These are phyloP conservation scores for Candida maesae DNA, from an alignment of 805 yeast genomes.

Conservation along the genomic window DNA sequence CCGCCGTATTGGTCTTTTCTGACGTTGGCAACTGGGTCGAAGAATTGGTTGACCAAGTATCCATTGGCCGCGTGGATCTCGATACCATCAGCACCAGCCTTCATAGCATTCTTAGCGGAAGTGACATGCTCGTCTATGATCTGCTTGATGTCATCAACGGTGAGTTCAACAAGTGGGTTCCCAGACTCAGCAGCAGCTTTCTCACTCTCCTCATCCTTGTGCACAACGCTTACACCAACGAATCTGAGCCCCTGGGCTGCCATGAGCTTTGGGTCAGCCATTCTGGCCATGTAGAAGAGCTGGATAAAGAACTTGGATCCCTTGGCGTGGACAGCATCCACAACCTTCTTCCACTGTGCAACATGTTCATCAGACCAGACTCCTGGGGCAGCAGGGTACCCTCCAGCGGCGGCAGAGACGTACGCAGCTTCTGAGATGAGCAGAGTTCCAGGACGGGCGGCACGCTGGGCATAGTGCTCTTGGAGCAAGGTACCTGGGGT, in stretches of 20 bases:
- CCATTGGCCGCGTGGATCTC: conserved; percentile 72
- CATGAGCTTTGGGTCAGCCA: conserved; percentile 34
- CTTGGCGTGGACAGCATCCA: conserved; percentile 46
- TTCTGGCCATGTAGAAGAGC: conserved; percentile 46
- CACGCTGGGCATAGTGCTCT: conserved; percentile 52
- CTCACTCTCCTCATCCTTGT: conserved; percentile 31
- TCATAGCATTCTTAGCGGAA: conserved; percentile 38
- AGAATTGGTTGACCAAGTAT: conserved; percentile 52
- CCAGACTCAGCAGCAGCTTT: conserved; percentile 31
- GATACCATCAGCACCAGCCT: conserved; percentile 51
- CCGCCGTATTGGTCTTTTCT: conserved; percentile 54
- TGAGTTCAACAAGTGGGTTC: conserved; percentile 22
- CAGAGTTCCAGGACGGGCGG: conserved; percentile 52
- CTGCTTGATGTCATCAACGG: conserved; percentile 33
- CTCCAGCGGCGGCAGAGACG: conserved; percentile 39
- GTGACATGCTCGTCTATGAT: conserved; percentile 37
- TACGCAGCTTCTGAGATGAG: conserved; percentile 57
- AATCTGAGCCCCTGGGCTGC: conserved; percentile 34
- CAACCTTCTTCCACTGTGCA: conserved; percentile 44
- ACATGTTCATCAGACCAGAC: conserved; percentile 45
- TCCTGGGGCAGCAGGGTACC: conserved; percentile 44
- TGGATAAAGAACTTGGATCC: conserved; percentile 44
- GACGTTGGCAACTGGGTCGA: conserved; percentile 41
- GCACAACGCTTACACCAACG: conserved; percentile 36
- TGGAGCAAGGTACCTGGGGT: too few relatives aligned